Percentiles rank a stretch among this genome's conserved stretches.
Conservation (phyloP, 495 filamentous ascomycete species). For the Peziza echinospora region DNA sequence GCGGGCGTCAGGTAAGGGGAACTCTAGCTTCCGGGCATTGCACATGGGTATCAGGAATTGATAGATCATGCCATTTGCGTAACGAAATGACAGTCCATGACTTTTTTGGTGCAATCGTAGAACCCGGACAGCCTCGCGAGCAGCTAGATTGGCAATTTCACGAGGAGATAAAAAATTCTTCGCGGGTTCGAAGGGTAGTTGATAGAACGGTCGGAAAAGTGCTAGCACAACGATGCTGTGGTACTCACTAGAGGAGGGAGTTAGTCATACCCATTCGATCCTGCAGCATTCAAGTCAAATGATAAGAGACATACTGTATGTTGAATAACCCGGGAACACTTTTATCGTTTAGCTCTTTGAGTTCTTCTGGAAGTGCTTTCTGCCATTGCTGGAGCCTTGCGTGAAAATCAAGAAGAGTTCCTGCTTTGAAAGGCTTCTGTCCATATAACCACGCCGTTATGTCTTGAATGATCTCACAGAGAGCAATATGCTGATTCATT, state of each 20-base stretch:
- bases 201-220: background rate
- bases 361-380: background rate
- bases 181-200: background rate
- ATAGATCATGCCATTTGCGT: background rate
- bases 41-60: background rate
- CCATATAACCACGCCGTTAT: background rate
- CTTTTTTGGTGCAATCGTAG: background rate
- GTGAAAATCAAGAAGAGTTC: background rate
- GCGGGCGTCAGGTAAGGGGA: background rate
- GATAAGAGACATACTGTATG: background rate
- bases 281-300: no score
- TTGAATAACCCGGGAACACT: background rate
- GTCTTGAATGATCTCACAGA: background rate
- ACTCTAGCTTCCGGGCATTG: background rate
- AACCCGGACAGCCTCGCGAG: background rate
- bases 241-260: background rate
- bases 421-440: background rate
- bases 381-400: background rate
- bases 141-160: background rate
- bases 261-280: no score
- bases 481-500: background rate
- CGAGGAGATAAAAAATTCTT: background rate
- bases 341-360: background rate
- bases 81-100: background rate
- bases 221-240: background rate